Conservation (phyloP, 176 grass and related monocot genomes). For the Oryza glumipatula region DNA sequence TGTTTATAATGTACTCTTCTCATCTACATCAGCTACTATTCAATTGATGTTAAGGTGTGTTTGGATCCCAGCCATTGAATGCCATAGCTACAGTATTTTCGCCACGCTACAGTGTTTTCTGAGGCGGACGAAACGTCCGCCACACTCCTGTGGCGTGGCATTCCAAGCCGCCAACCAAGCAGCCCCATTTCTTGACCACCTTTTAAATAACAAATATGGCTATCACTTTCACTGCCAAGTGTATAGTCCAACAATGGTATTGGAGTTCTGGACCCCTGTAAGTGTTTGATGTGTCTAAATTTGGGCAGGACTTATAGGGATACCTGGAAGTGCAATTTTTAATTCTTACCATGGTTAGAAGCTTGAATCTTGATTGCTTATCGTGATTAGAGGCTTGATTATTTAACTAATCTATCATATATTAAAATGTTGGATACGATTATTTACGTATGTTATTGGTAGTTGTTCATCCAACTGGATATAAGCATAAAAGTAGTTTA, state of each 20-base stretch:
- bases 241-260: background rate
- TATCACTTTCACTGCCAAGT: background rate
- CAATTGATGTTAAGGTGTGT: background rate
- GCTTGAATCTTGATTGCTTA: background rate
- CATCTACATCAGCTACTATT: background rate
- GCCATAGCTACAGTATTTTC: too few relatives aligned
- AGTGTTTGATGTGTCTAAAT: conserved; percentile 17
- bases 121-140: too few relatives aligned
- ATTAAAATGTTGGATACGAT: background rate
- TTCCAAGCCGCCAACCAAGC: too few relatives aligned
- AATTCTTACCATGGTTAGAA: conserved; percentile 18
- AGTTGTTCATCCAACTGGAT: background rate
- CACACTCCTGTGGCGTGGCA: too few relatives aligned
- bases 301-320: background rate
- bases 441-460: background rate
- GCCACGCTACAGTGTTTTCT: too few relatives aligned
- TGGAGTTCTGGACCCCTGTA: background rate
- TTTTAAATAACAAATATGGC: background rate
- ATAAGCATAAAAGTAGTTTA: background rate
- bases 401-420: background rate
- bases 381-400: background rate
- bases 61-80: too few relatives aligned
- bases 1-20: conserved; percentile 8
- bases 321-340: background rate
- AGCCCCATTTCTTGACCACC: background rate